Conservation (phyloP, 495 filamentous ascomycete species). For the Aspergillus coremiiformis region DNA sequence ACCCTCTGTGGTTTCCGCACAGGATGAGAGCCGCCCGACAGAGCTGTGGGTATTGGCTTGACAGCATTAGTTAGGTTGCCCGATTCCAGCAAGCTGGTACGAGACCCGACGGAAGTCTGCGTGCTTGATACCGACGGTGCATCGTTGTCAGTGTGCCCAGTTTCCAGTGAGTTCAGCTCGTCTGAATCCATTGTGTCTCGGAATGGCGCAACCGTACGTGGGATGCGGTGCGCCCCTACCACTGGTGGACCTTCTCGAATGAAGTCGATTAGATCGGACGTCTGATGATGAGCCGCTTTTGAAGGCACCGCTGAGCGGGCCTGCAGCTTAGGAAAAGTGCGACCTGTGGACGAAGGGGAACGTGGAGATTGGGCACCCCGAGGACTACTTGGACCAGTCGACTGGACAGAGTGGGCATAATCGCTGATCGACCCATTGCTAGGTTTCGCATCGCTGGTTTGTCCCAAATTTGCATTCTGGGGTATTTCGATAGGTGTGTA, state of each 20-base stretch:
- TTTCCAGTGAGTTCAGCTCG: slow-evolving; percentile 47
- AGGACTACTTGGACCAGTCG: slow-evolving; percentile 27
- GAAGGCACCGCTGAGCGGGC: slow-evolving; percentile 62
- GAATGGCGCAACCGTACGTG: slow-evolving; percentile 79
- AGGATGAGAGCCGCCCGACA: slow-evolving; percentile 26
- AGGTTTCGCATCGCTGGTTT: slow-evolving; percentile 61
- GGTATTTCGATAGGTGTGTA: slow-evolving; percentile 23
- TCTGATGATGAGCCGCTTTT: slow-evolving; percentile 56
- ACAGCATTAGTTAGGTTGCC: slow-evolving; percentile 15
- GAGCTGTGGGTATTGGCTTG: slow-evolving; percentile 7
- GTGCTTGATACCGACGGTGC: slow-evolving; percentile 37
- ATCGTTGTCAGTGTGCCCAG: slow-evolving; percentile 14
- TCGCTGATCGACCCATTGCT: slow-evolving; percentile 60
- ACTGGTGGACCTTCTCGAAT: slow-evolving; percentile 73
- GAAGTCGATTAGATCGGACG: slow-evolving; percentile 86
- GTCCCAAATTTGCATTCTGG: slow-evolving; percentile 26
- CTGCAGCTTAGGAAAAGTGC: slow-evolving; percentile 46
- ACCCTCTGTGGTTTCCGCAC: slow-evolving; percentile 65
- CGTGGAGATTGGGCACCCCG: not conserved
- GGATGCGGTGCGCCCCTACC: slow-evolving; percentile 56
- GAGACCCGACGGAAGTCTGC: slow-evolving; percentile 49
- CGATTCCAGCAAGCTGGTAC: slow-evolving; percentile 49
- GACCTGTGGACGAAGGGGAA: slow-evolving; percentile 15
- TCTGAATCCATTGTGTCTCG: slow-evolving; percentile 80
- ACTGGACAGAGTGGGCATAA: slow-evolving; percentile 79